A percentile compares a stretch with the other conserved stretches of the same genome.
Conservation (phyloP, 805 yeast genomes). For the Jamesozyma jinghongensis region DNA sequence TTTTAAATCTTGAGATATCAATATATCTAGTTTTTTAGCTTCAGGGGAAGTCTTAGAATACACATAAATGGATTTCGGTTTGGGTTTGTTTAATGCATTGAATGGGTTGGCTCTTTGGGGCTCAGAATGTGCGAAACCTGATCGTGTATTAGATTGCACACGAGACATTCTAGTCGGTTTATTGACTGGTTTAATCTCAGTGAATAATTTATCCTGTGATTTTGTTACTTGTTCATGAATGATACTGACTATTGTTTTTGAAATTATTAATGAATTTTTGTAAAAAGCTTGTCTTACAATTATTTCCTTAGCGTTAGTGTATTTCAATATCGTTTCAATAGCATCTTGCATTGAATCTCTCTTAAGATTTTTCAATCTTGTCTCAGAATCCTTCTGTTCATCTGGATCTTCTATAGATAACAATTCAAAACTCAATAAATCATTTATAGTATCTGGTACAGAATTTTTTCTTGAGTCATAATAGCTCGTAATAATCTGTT, state of each 20-base stretch:
- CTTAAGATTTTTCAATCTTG: constrained; percentile 1
- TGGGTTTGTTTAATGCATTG: background rate
- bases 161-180: constrained; percentile 6
- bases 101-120: background rate
- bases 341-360: constrained; percentile 9
- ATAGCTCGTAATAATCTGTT: constrained; percentile 24
- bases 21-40: constrained; percentile 28
- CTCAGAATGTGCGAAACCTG: constrained; percentile 13
- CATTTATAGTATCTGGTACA: constrained; percentile 21
- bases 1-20: constrained; percentile 29
- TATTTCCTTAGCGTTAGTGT: constrained; percentile 12
- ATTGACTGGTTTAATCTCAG: background rate
- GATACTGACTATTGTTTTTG: constrained; percentile 33
- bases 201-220: background rate
- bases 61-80: background rate
- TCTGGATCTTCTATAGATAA: constrained; percentile 11
- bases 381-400: constrained; percentile 11
- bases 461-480: constrained; percentile 27
- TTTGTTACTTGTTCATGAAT: constrained; percentile 10
- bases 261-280: constrained; percentile 23
- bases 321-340: constrained; percentile 15
- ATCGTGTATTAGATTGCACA: constrained; percentile 28
- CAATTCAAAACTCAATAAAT: constrained; percentile 14
- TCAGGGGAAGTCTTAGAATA: constrained; percentile 14
- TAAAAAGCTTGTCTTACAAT: constrained; percentile 23